Evolutionary conservation across 2,329 filamentous ascomycete genomes (phyloP), one percentile per base, ranked within the genome.

Genomic region (Byssochlamys sp.): DNA sequence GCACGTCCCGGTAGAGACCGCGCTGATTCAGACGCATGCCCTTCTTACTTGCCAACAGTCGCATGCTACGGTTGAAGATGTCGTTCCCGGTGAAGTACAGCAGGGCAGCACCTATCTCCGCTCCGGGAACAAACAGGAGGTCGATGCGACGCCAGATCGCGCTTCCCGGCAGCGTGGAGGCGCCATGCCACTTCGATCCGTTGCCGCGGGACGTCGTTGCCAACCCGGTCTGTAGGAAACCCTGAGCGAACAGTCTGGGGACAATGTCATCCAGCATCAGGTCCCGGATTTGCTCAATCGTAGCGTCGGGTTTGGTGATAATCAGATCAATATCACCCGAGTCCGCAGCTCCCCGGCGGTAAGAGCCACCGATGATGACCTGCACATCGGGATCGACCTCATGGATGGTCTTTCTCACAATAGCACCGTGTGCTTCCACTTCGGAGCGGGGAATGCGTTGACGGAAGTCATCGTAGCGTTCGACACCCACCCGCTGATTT

Each of bases 1-100:
- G 77, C 1, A 89, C 85, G 69, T 90, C 82, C 64, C 78, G 82
- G 65, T 86, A 96, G 57, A 97, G 70, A 0, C 91, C 92, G 29
- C 82, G 79, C 73, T 96, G 91, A 64, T 96, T 96, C 56, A 97
- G 70, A 54, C 88, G 77, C 89, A 95, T 91, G 0, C 84, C 83
- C 73, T 89, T 94, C 73, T 84, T 90, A 45, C 84, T 83, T 12
- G 91, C 90, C 61, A 96, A 71, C 14, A 95, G 74, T 61, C 92
- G 78, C 70, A 96, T 83, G 67, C 89, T 95, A 14, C 91, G 80
- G 71, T 96, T 96, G 76, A 96, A 96, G 33, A 96, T 87, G 69
- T 96, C 91, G 64, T 96, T 94, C 0, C 92, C 92, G 0, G 92
- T 96, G 67, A 96, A 97, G 69, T 96, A 96, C n/a, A 96, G 81